Evolutionary conservation across 2,329 filamentous ascomycete genomes (phyloP).

Genomic region (Diaporthe citri): DNA sequence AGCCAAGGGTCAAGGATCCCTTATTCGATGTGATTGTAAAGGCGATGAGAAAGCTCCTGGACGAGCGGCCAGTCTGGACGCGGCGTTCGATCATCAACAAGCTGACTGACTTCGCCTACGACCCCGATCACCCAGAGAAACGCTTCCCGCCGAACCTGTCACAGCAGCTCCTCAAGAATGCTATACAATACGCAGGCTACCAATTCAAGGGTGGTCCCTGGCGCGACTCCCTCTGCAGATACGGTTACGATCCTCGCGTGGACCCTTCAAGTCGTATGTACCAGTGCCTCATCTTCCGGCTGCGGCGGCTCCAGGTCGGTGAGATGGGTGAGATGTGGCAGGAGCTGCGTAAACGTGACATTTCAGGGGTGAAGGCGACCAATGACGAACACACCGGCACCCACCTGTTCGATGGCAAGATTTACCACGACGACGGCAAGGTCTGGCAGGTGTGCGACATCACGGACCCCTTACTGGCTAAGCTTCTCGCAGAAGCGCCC

Average conservation of each 20-base stretch:
- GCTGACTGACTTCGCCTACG: constrained; percentile 54
- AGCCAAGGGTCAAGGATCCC: constrained; percentile 70
- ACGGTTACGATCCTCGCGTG: constrained; percentile 86
- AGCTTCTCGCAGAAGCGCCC: constrained; percentile 74
- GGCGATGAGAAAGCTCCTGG: constrained; percentile 74
- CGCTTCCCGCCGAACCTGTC: constrained; percentile 45
- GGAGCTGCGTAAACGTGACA: constrained; percentile 56
- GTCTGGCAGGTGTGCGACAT: constrained; percentile 97
- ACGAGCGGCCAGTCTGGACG: constrained; percentile 86
- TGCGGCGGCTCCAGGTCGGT: constrained; percentile 66
- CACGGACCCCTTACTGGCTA: constrained; percentile 79
- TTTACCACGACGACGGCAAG: constrained; percentile 83
- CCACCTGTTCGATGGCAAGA: constrained; percentile 87
- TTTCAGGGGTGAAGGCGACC: constrained; percentile 46
- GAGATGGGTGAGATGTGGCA: constrained; percentile 64
- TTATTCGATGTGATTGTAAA: constrained; percentile 74
- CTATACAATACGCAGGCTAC: constrained; percentile 88
- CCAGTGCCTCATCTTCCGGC: constrained; percentile 89
- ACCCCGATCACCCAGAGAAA: constrained; percentile 53
- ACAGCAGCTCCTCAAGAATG: constrained; percentile 75
- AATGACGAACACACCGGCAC: constrained; percentile 48
- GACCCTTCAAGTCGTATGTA: constrained; percentile 84
- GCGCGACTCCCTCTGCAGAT: constrained; percentile 87
- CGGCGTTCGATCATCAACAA: constrained; percentile 84
- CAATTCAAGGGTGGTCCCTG: constrained; percentile 94